Evolutionary conservation across 1,139 yeast genomes (phyloP).

Genomic region (Hyphopichia fennica): DNA sequence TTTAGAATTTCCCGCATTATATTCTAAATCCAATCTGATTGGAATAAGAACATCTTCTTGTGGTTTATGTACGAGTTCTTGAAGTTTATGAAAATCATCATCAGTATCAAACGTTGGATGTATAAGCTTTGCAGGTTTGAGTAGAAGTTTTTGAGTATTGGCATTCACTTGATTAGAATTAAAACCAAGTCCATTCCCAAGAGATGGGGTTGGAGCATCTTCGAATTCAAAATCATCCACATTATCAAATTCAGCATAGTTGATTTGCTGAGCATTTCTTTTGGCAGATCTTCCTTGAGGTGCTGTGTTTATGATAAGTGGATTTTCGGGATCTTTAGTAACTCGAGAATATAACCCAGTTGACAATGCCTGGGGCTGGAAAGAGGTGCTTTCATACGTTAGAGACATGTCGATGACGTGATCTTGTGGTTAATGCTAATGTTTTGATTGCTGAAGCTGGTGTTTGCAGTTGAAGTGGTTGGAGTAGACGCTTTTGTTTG

Average conservation of each 20-base stretch:
- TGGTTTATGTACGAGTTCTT: slow-evolving; percentile 24
- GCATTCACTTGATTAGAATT: slow-evolving; percentile 24
- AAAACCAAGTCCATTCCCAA: slow-evolving; percentile 18
- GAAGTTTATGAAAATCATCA: slow-evolving; percentile 23
- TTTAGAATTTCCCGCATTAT: slow-evolving; percentile 56
- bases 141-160: slow-evolving; percentile 29
- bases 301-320: slow-evolving; percentile 61
- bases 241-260: slow-evolving; percentile 76
- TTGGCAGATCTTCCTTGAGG: slow-evolving; percentile 79
- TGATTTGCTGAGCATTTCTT: slow-evolving; percentile 69
- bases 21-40: slow-evolving; percentile 72
- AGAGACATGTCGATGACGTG: slow-evolving; percentile 11
- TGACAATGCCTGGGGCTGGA: slow-evolving; percentile 72
- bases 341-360: slow-evolving; percentile 70
- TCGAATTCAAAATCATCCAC: slow-evolving; percentile 70
- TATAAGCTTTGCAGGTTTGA: slow-evolving; percentile 31
- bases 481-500: neutral
- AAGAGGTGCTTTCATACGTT: slow-evolving; percentile 19
- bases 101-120: neutral
- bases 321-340: slow-evolving; percentile 60
- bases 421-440: neutral
- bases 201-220: slow-evolving; percentile 40
- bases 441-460: neutral
- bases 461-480: neutral
- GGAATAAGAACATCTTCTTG: slow-evolving; percentile 64